Evolutionary conservation across 2,329 filamentous ascomycete genomes (phyloP).

Genomic region (Hypoxylon sp.): DNA sequence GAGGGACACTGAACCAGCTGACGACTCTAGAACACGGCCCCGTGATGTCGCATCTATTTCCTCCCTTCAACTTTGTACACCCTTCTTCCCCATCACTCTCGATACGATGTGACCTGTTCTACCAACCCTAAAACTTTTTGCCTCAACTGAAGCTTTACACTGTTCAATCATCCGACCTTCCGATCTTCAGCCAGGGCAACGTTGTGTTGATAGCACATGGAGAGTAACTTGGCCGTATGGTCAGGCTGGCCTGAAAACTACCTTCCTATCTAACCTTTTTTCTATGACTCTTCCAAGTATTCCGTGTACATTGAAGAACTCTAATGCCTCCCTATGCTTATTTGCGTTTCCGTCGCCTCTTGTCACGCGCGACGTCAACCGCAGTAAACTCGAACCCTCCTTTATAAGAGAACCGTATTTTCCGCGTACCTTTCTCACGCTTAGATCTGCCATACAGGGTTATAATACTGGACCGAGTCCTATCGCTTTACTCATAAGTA

Average conservation of each 20-base stretch:
- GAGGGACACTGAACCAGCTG: constrained; percentile 33
- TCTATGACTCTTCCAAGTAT: constrained; percentile 42
- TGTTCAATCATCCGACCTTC: constrained; percentile 47
- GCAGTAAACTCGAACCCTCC: constrained; percentile 39
- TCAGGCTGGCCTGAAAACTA: constrained; percentile 37
- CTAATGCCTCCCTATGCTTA: constrained; percentile 38
- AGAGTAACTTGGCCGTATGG: constrained; percentile 32
- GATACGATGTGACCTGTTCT: constrained; percentile 50
- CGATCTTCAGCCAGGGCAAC: constrained; percentile 34
- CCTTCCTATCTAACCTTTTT: constrained; percentile 21
- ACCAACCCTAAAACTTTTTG: constrained; percentile 32
- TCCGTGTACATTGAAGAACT: constrained; percentile 31
- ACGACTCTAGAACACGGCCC: constrained; percentile 37
- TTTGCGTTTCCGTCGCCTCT: constrained; percentile 33
- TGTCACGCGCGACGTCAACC: constrained; percentile 42
- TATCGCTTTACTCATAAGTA: constrained; percentile 44
- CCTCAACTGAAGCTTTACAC: constrained; percentile 27
- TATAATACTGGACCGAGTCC: constrained; percentile 31
- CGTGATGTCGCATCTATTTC: constrained; percentile 48
- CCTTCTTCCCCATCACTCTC: constrained; percentile 33
- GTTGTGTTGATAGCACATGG: constrained; percentile 48
- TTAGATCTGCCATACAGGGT: constrained; percentile 32
- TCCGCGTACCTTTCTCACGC: constrained; percentile 17
- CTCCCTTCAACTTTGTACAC: constrained; percentile 38
- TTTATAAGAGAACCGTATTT: constrained; percentile 38